Base-by-base conservation (phyloP, 176 grass and related monocot species). In the Secale cereale region DNA sequence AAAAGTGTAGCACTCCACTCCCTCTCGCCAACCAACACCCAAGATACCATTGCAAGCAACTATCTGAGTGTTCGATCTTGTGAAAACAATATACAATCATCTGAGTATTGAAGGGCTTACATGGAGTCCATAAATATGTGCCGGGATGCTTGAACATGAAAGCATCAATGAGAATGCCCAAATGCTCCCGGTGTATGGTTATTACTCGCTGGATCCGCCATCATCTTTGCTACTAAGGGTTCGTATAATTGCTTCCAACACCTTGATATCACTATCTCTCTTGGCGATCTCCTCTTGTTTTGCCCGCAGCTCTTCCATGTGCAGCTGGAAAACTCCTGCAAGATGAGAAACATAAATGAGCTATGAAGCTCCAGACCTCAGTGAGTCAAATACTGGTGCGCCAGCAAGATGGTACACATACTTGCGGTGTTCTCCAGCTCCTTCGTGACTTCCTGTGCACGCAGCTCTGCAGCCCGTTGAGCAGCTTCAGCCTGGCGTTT, bases 341-440 rank as follows among this genome's bases (percentile, higher is more conserved):
- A 70, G 16, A 77, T 52, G 75, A 70, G 67, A 88, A 77, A 83
- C 14, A 86, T n/a, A 74, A 48, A 48, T 74, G 41, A 39, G 39
- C 10, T 77, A 78, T 43, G 68, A 33, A 86, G 27, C 29, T 74
- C 13, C 7, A 0, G 16, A 65, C 10, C 29, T 32, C 30, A 65
- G 32, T 0, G 6, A 14, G 30, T 73, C 3, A 75, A 87, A 37
- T 82, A 62, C 27, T 39, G 84, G 2, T 73, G 39, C 43, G 33
- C 26, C 30, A 66, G 70, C 41, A 33, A 77, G 59, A 66, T 16
- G 57, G 9, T 76, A 64, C 19, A 35, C 83, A 83, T 94, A 98
- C 93, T 98, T 79, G 96, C 76, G n/a, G 96, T 98, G 63, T 98
- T 98, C 70, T 98, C 96, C 14, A 98, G 86, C 78, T 98, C 96